phyloP scores from a whole-genome alignment of 768 basidiomycete genomes.

The Tulasnella sp. region DNA sequence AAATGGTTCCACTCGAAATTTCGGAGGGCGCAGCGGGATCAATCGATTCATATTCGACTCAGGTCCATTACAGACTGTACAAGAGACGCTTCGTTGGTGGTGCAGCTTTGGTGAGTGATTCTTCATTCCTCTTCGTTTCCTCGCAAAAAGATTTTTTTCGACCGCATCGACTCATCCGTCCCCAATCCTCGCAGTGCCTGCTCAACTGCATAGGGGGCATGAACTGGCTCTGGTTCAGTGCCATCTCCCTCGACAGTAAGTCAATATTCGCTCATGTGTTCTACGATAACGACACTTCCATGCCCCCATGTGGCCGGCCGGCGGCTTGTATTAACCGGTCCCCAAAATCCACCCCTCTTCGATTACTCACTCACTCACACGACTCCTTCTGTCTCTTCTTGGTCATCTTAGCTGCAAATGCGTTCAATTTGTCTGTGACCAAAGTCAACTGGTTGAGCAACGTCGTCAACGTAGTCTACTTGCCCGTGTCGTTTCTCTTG shows the following conservation, averaged over 20 bases:
- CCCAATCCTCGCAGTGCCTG: conserved; percentile 30
- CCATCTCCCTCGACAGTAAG: conserved; percentile 63
- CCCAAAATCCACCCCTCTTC: not conserved
- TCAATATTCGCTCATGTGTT: not conserved
- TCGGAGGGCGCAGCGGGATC: not conserved
- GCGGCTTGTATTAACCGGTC: not conserved
- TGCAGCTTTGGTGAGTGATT: conserved; percentile 46
- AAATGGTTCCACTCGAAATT: not conserved
- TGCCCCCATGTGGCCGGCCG: not conserved
- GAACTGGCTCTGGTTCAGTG: conserved; percentile 78
- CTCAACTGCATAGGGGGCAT: conserved; percentile 57
- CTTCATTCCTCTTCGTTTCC: not conserved
- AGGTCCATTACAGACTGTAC: conserved; percentile 52
- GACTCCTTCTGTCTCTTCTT: not conserved
- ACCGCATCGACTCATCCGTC: not conserved
- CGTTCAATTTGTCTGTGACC: conserved; percentile 57
- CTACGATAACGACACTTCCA: not conserved
- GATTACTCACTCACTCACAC: conserved; percentile 3
- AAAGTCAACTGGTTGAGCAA: conserved; percentile 79
- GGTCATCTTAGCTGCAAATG: not conserved
- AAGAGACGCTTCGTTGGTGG: conserved; percentile 59
- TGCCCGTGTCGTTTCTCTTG: conserved; percentile 52
- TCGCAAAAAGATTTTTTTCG: not conserved
- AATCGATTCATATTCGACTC: not conserved
- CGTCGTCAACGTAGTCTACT: conserved; percentile 50